Conservation (phyloP, 345 rosid genomes). For the Euclidium syriacum region DNA sequence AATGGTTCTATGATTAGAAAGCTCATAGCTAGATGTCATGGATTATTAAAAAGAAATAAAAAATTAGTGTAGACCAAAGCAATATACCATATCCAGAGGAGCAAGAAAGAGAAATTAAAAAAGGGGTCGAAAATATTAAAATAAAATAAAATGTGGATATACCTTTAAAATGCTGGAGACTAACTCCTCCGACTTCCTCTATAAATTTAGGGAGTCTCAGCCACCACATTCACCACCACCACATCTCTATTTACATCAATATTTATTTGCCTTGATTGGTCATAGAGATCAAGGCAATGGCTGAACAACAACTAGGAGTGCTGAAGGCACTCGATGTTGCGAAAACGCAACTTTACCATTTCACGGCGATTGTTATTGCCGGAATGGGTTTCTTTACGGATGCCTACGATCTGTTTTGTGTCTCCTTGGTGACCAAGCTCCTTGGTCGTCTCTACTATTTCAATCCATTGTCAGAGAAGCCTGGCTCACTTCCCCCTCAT, state of each 20-base stretch:
- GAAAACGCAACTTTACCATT: conserved; percentile 57
- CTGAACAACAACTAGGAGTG: neutral
- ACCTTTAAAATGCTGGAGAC: conserved; percentile 21
- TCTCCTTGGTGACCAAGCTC: conserved; percentile 51
- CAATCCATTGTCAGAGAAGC: conserved; percentile 21
- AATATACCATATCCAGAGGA: neutral
- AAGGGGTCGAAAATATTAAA: neutral
- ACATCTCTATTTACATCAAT: neutral
- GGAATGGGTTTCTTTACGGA: conserved; percentile 68
- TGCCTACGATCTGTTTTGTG: conserved; percentile 67
- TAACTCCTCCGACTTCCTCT: neutral
- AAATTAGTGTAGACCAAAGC: neutral
- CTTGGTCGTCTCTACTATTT: conserved; percentile 50
- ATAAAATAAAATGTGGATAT: conserved; percentile 5
- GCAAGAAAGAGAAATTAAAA: neutral
- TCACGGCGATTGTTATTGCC: conserved; percentile 54
- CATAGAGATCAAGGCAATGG: no score
- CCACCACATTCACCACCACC: neutral
- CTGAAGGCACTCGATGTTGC: conserved; percentile 51
- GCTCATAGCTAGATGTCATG: no score
- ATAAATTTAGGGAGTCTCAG: neutral
- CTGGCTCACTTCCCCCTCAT: conserved; percentile 40
- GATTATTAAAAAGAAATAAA: neutral
- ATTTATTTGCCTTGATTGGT: neutral
- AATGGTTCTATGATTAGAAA: neutral